phyloP scores from a whole-genome alignment of 352 stramenopile species.

The Phytophthora meadii region DNA sequence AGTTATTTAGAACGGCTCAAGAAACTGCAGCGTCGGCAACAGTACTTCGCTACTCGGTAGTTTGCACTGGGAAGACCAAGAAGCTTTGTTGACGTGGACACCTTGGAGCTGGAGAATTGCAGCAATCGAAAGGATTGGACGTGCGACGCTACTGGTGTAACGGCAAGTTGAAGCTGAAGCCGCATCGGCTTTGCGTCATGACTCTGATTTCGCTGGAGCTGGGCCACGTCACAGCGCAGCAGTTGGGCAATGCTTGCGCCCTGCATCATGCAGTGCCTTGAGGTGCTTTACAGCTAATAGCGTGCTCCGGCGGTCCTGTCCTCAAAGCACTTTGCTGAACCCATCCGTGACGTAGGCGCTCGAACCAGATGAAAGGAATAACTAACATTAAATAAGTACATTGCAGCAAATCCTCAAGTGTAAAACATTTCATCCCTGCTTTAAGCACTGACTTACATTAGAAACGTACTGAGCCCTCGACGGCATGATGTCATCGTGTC shows the following conservation, averaged over 20 bases:
- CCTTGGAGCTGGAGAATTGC: too few relatives aligned
- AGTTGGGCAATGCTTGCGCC: too few relatives aligned
- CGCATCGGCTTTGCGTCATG: conserved; percentile 29
- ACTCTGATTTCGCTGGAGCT: conserved; percentile 31
- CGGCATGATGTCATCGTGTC: conserved; percentile 47
- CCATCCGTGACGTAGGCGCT: conserved; percentile 7
- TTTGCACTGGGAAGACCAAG: not conserved
- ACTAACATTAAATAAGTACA: conserved; percentile 8
- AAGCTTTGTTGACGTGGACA: too few relatives aligned
- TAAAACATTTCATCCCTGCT: not conserved
- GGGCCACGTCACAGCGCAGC: conserved; percentile 19
- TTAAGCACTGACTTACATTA: conserved; percentile 2
- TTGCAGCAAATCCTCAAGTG: not conserved
- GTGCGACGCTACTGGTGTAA: conserved; percentile 1
- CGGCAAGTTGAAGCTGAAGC: conserved; percentile 29
- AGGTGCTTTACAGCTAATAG: conserved; percentile 3
- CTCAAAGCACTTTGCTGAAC: conserved; percentile 1
- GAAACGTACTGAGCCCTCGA: conserved; percentile 11
- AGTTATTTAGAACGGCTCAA: conserved; percentile 58
- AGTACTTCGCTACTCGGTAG: conserved; percentile 10
- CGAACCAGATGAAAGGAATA: conserved; percentile 2
- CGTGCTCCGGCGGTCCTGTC: conserved; percentile 5
- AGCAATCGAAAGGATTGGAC: conserved; percentile 27
- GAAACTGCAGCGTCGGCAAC: conserved; percentile 28
- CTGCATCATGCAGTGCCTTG: conserved; percentile 1